Conservation (phyloP, 257 asterid species). For the Jaltomata sinuosa region DNA sequence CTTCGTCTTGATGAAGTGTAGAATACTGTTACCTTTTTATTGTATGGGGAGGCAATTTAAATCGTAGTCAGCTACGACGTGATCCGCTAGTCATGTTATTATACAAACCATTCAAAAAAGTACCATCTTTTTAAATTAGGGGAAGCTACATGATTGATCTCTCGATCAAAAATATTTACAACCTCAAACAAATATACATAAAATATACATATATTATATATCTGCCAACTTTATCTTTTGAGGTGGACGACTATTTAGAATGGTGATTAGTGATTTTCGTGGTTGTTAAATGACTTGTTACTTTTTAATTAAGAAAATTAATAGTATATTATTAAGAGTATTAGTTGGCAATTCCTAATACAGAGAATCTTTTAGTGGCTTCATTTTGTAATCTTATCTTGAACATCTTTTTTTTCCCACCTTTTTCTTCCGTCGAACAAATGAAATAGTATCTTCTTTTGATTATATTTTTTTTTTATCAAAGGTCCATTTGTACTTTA, state of each 20-base stretch:
- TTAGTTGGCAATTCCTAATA: not conserved
- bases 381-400: not conserved
- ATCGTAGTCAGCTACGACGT: not conserved
- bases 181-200: not conserved
- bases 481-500: not conserved
- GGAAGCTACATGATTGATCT: not conserved
- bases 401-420: not conserved
- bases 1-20: not conserved
- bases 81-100: not conserved
- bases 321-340: not conserved
- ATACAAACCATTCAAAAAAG: not conserved
- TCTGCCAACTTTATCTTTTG: not conserved
- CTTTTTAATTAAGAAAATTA: not conserved
- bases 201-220: not conserved
- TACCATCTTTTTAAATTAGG: not conserved
- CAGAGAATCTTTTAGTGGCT: constrained; percentile 1
- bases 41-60: not conserved
- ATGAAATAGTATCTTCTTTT: not conserved
- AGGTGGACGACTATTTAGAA: not conserved
- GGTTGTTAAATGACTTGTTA: not conserved
- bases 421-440: not conserved
- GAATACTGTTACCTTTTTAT: not conserved
- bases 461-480: not conserved
- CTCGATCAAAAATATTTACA: not conserved
- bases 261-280: not conserved